These are phyloP conservation scores for Quercus tomentella DNA, from an alignment of 331 rosid genomes.

Conservation along the genomic window DNA sequence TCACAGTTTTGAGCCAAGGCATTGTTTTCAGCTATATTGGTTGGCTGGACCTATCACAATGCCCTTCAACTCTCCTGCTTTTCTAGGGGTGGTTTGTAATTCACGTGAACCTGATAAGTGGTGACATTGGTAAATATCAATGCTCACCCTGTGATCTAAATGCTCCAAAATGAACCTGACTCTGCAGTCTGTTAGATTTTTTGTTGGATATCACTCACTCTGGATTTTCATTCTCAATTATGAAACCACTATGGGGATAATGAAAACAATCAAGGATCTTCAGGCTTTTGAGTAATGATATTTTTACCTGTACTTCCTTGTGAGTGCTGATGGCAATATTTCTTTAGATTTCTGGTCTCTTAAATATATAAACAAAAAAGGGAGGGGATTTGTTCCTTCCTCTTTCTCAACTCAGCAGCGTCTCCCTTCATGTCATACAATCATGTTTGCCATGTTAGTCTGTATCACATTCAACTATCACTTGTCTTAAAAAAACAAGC, in stretches of 20 bases:
- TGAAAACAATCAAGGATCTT: not conserved
- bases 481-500: not conserved
- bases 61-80: not conserved
- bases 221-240: not conserved
- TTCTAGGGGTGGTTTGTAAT: not conserved
- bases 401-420: not conserved
- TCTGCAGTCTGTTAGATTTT: too few relatives aligned
- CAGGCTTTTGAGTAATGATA: not conserved
- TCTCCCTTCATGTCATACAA: not conserved
- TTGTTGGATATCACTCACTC: too few relatives aligned
- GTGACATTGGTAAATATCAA: too few relatives aligned
- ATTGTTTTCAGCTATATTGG: not conserved
- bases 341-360: not conserved
- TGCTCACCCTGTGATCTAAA: too few relatives aligned
- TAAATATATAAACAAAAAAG: not conserved
- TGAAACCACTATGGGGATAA: not conserved
- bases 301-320: not conserved
- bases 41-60: not conserved
- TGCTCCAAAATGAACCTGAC: too few relatives aligned
- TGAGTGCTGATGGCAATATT: not conserved
- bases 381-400: not conserved
- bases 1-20: not conserved
- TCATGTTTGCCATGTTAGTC: not conserved
- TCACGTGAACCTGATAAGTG: too few relatives aligned
- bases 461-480: not conserved